phyloP scores from a whole-genome alignment of 495 filamentous ascomycete genomes.

The Aspergillus incahuasiensis region DNA sequence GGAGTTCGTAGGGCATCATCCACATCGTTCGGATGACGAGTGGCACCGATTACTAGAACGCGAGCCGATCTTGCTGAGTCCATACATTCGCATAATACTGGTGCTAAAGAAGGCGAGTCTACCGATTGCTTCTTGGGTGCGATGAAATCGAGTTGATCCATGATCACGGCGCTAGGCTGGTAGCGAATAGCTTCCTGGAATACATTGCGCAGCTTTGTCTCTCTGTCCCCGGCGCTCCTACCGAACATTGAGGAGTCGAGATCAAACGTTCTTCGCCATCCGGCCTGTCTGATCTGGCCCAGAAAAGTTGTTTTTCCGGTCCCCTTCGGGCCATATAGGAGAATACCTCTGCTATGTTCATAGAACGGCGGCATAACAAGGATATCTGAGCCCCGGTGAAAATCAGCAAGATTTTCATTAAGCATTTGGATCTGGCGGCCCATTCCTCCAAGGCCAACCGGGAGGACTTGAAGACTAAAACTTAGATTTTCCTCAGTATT shows the following conservation, averaged over 20 bases:
- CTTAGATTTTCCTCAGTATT: constrained; percentile 12
- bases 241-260: constrained; percentile 54
- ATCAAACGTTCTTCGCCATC: constrained; percentile 63
- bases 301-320: constrained; percentile 77
- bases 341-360: constrained; percentile 49
- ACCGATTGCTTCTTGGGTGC: constrained; percentile 55
- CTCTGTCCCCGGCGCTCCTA: constrained; percentile 33
- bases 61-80: constrained; percentile 37
- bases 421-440: constrained; percentile 57
- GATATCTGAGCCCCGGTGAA: constrained; percentile 37
- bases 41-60: constrained; percentile 69
- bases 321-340: constrained; percentile 78
- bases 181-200: constrained; percentile 67
- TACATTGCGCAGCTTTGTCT: constrained; percentile 55
- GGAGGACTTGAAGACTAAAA: constrained; percentile 24
- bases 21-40: constrained; percentile 68
- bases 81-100: constrained; percentile 41
- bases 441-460: constrained; percentile 56
- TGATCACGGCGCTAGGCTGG: constrained; percentile 77
- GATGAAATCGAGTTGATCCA: constrained; percentile 75
- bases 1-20: constrained; percentile 65
- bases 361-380: constrained; percentile 41
- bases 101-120: constrained; percentile 34
- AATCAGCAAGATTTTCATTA: constrained; percentile 61
- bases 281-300: constrained; percentile 56